phyloP scores from a whole-genome alignment of 2,329 filamentous ascomycete species.

The Paracamarosporium sp. region DNA sequence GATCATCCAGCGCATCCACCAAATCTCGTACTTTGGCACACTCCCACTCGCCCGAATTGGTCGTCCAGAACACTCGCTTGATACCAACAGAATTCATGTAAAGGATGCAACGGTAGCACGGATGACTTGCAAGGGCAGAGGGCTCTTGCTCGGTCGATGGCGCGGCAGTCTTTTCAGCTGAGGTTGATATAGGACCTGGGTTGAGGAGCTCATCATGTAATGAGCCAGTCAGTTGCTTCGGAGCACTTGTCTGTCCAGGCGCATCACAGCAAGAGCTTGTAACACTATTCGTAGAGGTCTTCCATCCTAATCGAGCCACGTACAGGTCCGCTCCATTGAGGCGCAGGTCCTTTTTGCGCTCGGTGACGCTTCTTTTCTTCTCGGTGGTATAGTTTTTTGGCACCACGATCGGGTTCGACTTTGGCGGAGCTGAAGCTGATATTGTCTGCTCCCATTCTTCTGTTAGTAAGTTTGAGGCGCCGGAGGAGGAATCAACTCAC shows the following conservation, averaged over 20 bases:
- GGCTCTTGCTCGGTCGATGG: conserved; percentile 13
- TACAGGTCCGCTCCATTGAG: conserved; percentile 60
- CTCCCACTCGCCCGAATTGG: conserved; percentile 56
- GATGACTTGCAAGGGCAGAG: conserved; percentile 50
- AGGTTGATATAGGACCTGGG: not conserved
- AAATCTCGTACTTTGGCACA: conserved; percentile 58
- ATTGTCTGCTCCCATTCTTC: not conserved
- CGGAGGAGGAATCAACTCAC: not conserved
- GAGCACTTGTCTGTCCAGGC: not conserved
- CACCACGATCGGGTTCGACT: conserved; percentile 29
- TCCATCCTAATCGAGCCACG: conserved; percentile 53
- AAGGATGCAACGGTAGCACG: conserved; percentile 60
- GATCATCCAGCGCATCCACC: conserved; percentile 53
- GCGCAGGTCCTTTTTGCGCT: conserved; percentile 55
- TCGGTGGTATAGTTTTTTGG: conserved; percentile 34
- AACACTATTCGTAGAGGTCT: not conserved
- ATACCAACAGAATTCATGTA: conserved; percentile 62
- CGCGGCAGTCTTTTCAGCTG: not conserved
- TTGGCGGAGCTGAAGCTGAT: not conserved
- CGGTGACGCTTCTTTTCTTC: conserved; percentile 29
- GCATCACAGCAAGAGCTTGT: conserved; percentile 4
- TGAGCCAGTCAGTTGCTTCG: conserved; percentile 35
- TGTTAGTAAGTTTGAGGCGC: not conserved
- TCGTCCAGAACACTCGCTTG: conserved; percentile 62
- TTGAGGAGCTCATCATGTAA: conserved; percentile 57